Evolutionary conservation across 2,329 filamentous ascomycete species (phyloP).

Genomic region (Arthrinium puccinioides): DNA sequence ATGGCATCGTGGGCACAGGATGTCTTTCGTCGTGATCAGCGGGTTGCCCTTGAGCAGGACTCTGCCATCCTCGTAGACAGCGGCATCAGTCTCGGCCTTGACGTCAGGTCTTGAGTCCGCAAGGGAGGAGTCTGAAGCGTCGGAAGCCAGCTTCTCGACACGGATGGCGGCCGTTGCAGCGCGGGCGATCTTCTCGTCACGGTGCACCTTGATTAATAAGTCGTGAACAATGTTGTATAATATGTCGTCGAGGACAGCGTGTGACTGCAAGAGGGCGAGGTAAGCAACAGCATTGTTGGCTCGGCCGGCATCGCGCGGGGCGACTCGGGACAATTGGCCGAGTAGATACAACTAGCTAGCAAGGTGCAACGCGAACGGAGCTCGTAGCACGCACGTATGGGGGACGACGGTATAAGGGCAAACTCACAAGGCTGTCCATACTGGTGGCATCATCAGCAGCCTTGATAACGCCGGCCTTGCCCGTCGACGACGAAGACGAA

Average conservation of each 20-base stretch:
- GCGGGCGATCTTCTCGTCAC: constrained; percentile 70
- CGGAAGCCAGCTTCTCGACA: constrained; percentile 54
- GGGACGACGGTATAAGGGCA: no score
- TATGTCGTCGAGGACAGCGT: constrained; percentile 64
- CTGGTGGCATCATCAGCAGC: constrained; percentile 42
- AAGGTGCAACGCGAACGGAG: no score
- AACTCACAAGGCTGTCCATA: constrained; percentile 54
- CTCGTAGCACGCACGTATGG: no score
- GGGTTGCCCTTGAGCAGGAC: constrained; percentile 66
- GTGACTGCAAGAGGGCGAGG: constrained; percentile 34
- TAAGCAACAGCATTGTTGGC: no score
- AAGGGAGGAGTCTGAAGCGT: constrained; percentile 44
- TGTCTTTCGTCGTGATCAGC: constrained; percentile 62
- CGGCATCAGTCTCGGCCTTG: constrained; percentile 58
- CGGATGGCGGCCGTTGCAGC: constrained; percentile 57
- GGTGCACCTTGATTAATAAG: constrained; percentile 66
- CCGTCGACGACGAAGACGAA: constrained; percentile 21
- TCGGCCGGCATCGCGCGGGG: no score
- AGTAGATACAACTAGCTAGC: no score
- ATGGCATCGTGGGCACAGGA: constrained; percentile 67
- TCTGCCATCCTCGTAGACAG: constrained; percentile 62
- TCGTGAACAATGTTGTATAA: constrained; percentile 73
- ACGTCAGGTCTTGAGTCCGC: constrained; percentile 48
- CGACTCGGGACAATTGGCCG: no score
- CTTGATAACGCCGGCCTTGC: constrained; percentile 51